Conservation (phyloP, 2,329 filamentous ascomycete species). For the Lizonia empirigonia region DNA sequence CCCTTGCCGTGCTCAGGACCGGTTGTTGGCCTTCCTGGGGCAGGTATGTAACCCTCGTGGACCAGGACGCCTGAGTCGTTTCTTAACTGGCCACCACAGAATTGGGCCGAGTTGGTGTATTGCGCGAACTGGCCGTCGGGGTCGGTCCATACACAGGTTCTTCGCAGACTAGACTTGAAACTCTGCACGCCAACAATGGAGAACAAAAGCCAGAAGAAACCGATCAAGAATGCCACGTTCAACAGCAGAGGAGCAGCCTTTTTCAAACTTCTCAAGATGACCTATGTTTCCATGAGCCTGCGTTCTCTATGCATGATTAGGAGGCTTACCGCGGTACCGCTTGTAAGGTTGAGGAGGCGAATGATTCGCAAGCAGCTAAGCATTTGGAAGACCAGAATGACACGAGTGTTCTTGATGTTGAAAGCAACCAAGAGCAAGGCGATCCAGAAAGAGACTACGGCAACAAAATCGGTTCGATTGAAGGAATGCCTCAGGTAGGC, state of each 20-base stretch:
- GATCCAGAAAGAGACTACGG: slow-evolving; percentile 94
- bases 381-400: slow-evolving; percentile 94
- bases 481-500: slow-evolving; percentile 95
- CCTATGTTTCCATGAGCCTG: slow-evolving; percentile 54
- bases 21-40: slow-evolving; percentile 43
- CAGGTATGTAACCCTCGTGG: slow-evolving; percentile 68
- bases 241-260: slow-evolving; percentile 90
- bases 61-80: slow-evolving; percentile 52
- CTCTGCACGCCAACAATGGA: slow-evolving; percentile 96
- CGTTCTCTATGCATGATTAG: not conserved
- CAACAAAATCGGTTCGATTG: slow-evolving; percentile 92
- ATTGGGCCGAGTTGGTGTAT: slow-evolving; percentile 66
- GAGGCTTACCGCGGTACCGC: slow-evolving; percentile 79
- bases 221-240: slow-evolving; percentile 90
- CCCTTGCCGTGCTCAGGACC: slow-evolving; percentile 68
- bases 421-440: slow-evolving; percentile 75
- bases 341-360: slow-evolving; percentile 86
- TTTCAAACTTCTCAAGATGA: slow-evolving; percentile 93
- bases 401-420: slow-evolving; percentile 69
- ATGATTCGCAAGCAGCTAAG: slow-evolving; percentile 92
- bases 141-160: slow-evolving; percentile 59
- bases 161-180: slow-evolving; percentile 66
- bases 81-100: slow-evolving; percentile 84
- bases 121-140: slow-evolving; percentile 54
- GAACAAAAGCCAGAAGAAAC: slow-evolving; percentile 98